Evolutionary conservation across 2,329 filamentous ascomycete species (phyloP).

Genomic region (Dactylellina cionopaga): DNA sequence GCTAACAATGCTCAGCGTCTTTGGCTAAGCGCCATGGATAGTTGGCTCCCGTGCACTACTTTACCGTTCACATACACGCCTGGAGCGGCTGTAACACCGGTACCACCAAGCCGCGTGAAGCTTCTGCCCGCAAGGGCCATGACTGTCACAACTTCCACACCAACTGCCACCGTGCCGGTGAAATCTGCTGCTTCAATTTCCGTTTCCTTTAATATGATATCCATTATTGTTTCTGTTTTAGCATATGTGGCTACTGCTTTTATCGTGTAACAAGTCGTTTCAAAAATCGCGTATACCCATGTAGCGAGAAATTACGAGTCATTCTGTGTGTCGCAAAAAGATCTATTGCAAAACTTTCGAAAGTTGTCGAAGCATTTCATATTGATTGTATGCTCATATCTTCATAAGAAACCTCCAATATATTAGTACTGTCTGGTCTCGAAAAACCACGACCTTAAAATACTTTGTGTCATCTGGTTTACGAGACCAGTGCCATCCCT

Average conservation of each 20-base stretch:
- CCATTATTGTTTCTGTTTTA: background rate
- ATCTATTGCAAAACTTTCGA: too few species aligned
- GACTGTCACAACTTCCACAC: background rate
- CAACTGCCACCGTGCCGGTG: background rate
- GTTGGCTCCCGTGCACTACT: slow-evolving; percentile 23
- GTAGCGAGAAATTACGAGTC: too few species aligned
- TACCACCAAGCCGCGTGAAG: background rate
- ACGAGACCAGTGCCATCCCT: too few species aligned
- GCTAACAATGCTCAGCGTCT: slow-evolving; percentile 28
- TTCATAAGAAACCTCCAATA: too few species aligned
- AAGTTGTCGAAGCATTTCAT: too few species aligned
- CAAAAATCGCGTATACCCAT: too few species aligned
- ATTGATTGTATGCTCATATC: too few species aligned
- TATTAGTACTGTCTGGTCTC: too few species aligned
- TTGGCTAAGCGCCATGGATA: slow-evolving; percentile 18
- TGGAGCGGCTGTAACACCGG: background rate
- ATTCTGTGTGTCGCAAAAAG: too few species aligned
- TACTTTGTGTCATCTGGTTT: too few species aligned
- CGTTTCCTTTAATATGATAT: background rate
- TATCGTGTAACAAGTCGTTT: background rate
- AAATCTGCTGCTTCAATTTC: background rate
- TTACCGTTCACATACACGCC: slow-evolving; percentile 5
- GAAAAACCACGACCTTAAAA: too few species aligned
- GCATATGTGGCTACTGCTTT: background rate
- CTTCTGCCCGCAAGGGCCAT: background rate